Evolutionary conservation across 2,329 filamentous ascomycete species (phyloP), one percentile per base, ranked within the genome.

Genomic region (Talaromyces sp.): DNA sequence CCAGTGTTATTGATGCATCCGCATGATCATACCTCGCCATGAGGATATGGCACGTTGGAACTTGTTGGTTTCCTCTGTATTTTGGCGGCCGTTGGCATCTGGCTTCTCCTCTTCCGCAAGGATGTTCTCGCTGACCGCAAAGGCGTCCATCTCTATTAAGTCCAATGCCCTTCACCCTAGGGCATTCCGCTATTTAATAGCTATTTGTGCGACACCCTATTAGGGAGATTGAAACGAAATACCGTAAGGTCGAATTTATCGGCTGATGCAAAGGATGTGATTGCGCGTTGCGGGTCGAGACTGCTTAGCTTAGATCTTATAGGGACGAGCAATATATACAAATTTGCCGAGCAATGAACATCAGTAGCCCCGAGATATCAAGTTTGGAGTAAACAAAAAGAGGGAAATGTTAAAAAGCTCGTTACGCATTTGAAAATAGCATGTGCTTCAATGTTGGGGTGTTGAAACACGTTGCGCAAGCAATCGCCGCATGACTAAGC

Each of bases 41-140:
- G 93, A 91, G 68, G 92, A 91, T 71, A 99, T 96, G 64, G 95
- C 95, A 75, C 90, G 90, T 78, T 99, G 95, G 77, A 99, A 99
- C 79, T 97, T 97, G 82, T 96, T 98, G 71, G 90, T 88, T 41
- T 85, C 86, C 58, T 88, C 86, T 9, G 77, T 73, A 58, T 77
- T 70, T 50, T 70, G 66, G 59, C 70, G 65, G 64, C 68, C 66
- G 52, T 71, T 67, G 64, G 70, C 63, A 67, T 72, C 70, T 69
- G 72, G 71, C 63, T 68, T 69, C 48, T 73, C 72, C 27, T 70
- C 64, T 43, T 73, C 72, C 64, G 75, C 72, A 56, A 75, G 71
- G 63, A 78, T 74, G 67, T 73, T 72, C 70, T 80, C 80, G 57
- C 76, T 76, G 43, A 79, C 74, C 41, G 77, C 77, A 63, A 82